Conservation (phyloP, 441 rosid species). For the Gossypium trilobum region DNA sequence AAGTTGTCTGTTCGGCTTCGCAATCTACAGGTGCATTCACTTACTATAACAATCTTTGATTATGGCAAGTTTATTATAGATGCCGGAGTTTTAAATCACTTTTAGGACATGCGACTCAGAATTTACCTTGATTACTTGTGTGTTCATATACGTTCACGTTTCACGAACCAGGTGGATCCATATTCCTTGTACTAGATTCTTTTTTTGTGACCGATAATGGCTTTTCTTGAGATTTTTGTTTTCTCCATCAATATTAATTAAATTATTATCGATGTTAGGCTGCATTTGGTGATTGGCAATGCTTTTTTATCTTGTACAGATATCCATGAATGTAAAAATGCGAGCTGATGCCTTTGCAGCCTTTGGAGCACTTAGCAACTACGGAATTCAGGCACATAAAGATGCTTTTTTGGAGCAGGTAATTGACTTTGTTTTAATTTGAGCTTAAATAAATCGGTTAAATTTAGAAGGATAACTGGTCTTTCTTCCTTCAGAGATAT, state of each 20-base stretch:
- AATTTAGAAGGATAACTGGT: neutral
- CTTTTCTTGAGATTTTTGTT: neutral
- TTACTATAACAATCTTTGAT: constrained; percentile 4
- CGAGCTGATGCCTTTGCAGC: constrained; percentile 83
- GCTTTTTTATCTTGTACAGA: constrained; percentile 31
- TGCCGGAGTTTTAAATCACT: neutral
- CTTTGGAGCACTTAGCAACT: constrained; percentile 78
- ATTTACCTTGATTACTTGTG: neutral
- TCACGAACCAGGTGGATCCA: neutral
- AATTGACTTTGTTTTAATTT: neutral
- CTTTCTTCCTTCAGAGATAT: neutral
- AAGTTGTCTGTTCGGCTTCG: constrained; percentile 84
- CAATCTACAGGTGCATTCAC: constrained; percentile 60
- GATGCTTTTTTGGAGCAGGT: constrained; percentile 93
- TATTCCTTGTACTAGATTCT: neutral
- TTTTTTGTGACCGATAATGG: neutral
- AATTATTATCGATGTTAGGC: neutral
- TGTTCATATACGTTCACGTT: neutral
- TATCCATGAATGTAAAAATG: constrained; percentile 69
- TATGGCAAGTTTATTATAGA: neutral
- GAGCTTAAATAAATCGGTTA: neutral
- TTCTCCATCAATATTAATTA: neutral
- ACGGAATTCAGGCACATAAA: constrained; percentile 55
- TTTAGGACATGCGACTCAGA: neutral
- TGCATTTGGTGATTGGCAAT: neutral